Evolutionary conservation across 2,329 filamentous ascomycete species (phyloP), one percentile per base, ranked within the genome.

Genomic region (Colletotrichum navitas): DNA sequence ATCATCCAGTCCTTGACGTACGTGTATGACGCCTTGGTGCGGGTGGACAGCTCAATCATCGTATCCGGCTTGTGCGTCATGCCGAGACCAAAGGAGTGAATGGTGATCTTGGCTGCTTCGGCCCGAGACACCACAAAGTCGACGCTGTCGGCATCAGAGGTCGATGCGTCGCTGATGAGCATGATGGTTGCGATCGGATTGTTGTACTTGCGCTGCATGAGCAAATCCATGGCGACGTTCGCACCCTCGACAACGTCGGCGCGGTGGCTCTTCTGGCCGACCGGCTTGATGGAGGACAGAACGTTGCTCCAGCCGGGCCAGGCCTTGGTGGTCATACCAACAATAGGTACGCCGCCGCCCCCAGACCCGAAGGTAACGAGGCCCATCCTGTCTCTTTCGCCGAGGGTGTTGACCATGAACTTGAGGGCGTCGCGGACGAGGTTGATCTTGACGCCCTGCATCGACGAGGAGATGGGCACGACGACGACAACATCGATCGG

Each of bases 1-100:
- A 98, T 99, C 95, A 98, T 98, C 96, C 96, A 99, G 81, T 99
- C 96, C 83, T 98, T 99, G 76, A 99, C 95, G 78, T 98, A 99
- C 1, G 94, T 97, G 79, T 98, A 99, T 1, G 94, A 97, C 5
- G 95, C 96, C 83, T 98, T 99, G 4, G 96, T 99, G 72, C 94
- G 89, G 8, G 93, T 96, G 0, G 96, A 98, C 16, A 99, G 85
- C 82, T 98, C 95, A 74, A 99, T 97, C 94, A 99, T 97, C 0
- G 95, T 98, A 79, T 99, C 96, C 6, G 96, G 96, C 83, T 98
- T 98, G 83, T 99, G 96, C 0, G 95, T 98, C 85, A 98, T 91
- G 63, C 96, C 96, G 24, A 99, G 88, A 43, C 96, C 96, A 77
- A 99, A 99, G 0, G 96, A 98, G 81, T 98, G 94, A 66, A 99